These are phyloP conservation scores for button mushroom (Agaricus bisporus) DNA, from an alignment of 768 basidiomycete species.

Conservation along the genomic window DNA sequence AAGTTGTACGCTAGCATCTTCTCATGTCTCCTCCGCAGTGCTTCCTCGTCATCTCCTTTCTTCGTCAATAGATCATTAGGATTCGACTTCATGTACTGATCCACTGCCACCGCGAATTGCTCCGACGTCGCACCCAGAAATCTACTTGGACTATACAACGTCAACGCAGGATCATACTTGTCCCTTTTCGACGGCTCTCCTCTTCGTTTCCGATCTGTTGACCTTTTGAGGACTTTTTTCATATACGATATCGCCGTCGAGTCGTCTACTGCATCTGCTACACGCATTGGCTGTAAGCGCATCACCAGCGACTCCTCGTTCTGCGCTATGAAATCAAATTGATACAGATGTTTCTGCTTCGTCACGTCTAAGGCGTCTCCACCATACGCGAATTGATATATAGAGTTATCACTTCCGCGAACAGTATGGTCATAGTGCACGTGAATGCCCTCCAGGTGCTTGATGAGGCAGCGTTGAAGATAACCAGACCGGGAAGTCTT, in stretches of 20 bases:
- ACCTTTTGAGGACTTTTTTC: constrained; percentile 85
- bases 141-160: constrained; percentile 69
- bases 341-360: constrained; percentile 89
- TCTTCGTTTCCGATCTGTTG: constrained; percentile 37
- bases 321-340: constrained; percentile 90
- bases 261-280: constrained; percentile 56
- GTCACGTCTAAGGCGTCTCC: constrained; percentile 96
- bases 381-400: constrained; percentile 96
- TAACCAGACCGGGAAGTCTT: constrained; percentile 99
- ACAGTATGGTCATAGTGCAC: constrained; percentile 99
- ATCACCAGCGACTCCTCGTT: constrained; percentile 79
- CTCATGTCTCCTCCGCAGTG: constrained; percentile 37
- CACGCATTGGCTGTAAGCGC: constrained; percentile 55
- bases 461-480: constrained; percentile 95
- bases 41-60: constrained; percentile 25
- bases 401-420: constrained; percentile 86
- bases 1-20: constrained; percentile 55
- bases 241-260: constrained; percentile 69
- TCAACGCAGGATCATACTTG: constrained; percentile 65
- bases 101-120: constrained; percentile 75
- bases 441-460: constrained; percentile 94
- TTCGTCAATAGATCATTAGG: constrained; percentile 41
- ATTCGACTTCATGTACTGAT: constrained; percentile 73
- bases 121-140: constrained; percentile 91
- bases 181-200: constrained; percentile 45